Evolutionary conservation across 2,329 filamentous ascomycete genomes (phyloP).

Genomic region (Paracoccidioides brasiliensis): DNA sequence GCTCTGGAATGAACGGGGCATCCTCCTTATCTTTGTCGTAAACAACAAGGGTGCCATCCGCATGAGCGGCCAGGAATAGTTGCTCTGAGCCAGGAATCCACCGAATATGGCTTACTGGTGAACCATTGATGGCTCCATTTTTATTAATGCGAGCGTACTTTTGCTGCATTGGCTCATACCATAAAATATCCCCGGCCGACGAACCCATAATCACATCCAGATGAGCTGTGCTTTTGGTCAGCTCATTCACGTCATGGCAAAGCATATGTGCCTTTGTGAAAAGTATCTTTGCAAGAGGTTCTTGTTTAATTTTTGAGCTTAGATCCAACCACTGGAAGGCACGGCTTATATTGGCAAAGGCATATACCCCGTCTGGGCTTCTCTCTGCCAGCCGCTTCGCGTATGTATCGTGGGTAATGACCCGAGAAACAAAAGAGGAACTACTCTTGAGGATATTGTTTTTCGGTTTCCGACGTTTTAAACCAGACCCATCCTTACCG

Average conservation of each 20-base stretch:
- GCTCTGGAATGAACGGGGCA: slow-evolving; percentile 60
- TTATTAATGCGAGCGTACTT: slow-evolving; percentile 95
- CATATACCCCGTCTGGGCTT: slow-evolving; percentile 65
- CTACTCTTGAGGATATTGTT: slow-evolving; percentile 98
- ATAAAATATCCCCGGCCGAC: slow-evolving; percentile 91
- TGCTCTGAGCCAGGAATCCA: slow-evolving; percentile 95
- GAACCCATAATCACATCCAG: slow-evolving; percentile 92
- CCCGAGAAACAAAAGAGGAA: slow-evolving; percentile 93
- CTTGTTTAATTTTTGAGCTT: slow-evolving; percentile 55
- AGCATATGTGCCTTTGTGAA: slow-evolving; percentile 94
- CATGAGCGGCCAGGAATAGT: slow-evolving; percentile 80
- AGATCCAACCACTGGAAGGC: slow-evolving; percentile 95
- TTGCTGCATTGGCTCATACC: slow-evolving; percentile 95
- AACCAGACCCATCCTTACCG: slow-evolving; percentile 48
- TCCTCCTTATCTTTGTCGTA: slow-evolving; percentile 98
- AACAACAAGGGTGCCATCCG: slow-evolving; percentile 79
- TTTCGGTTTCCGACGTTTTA: slow-evolving; percentile 84
- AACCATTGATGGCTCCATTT: slow-evolving; percentile 81
- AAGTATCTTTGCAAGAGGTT: slow-evolving; percentile 87
- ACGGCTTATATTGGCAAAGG: slow-evolving; percentile 89
- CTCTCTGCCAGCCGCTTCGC: slow-evolving; percentile 69
- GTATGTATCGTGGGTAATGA: slow-evolving; percentile 75
- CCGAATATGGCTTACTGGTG: slow-evolving; percentile 71
- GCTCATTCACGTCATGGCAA: slow-evolving; percentile 79
- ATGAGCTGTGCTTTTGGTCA: slow-evolving; percentile 67